Percentiles rank a stretch among this genome's conserved stretches.
Conservation (phyloP, 371 early-diverging fungal species). For the Haplosporangium sp. region DNA sequence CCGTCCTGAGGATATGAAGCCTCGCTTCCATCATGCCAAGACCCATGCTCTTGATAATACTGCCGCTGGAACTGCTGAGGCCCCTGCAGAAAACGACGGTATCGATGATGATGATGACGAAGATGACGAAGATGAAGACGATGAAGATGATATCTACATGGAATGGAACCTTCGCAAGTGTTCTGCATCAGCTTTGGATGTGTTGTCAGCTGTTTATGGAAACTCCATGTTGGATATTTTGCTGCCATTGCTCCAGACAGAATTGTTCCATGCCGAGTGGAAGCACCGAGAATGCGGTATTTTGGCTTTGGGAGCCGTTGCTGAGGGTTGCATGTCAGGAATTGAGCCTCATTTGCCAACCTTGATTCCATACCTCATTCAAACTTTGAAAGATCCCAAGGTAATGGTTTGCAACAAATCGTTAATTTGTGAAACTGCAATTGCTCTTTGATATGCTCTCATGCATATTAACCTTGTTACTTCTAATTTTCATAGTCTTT, state of each 20-base stretch:
- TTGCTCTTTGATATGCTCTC: background rate
- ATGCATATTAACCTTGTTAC: slow-evolving; percentile 13
- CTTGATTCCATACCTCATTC: slow-evolving; percentile 86
- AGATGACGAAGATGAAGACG: slow-evolving; percentile 87
- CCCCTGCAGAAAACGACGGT: slow-evolving; percentile 54
- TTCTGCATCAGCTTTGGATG: slow-evolving; percentile 95
- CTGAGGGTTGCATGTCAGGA: slow-evolving; percentile 91
- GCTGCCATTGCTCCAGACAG: slow-evolving; percentile 87
- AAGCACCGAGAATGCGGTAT: slow-evolving; percentile 93
- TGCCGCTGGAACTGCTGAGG: slow-evolving; percentile 55
- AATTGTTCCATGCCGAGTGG: slow-evolving; percentile 89
- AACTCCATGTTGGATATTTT: slow-evolving; percentile 83
- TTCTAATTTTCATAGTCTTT: slow-evolving; percentile 70
- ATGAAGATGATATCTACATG: slow-evolving; percentile 88
- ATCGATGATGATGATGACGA: slow-evolving; percentile 87
- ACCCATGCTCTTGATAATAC: slow-evolving; percentile 78
- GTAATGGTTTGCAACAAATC: slow-evolving; percentile 41
- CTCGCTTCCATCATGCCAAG: slow-evolving; percentile 89
- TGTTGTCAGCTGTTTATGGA: slow-evolving; percentile 88
- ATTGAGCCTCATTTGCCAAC: slow-evolving; percentile 91
- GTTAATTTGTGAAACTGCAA: too few relatives aligned
- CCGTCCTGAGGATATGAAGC: slow-evolving; percentile 91
- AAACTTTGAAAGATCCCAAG: slow-evolving; percentile 84
- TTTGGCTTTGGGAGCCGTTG: slow-evolving; percentile 96
- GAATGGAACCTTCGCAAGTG: slow-evolving; percentile 99